A percentile compares a stretch with the other conserved stretches of the same genome.
Conservation (phyloP, 768 basidiomycete genomes). For the Clitopilus hobsonii region DNA sequence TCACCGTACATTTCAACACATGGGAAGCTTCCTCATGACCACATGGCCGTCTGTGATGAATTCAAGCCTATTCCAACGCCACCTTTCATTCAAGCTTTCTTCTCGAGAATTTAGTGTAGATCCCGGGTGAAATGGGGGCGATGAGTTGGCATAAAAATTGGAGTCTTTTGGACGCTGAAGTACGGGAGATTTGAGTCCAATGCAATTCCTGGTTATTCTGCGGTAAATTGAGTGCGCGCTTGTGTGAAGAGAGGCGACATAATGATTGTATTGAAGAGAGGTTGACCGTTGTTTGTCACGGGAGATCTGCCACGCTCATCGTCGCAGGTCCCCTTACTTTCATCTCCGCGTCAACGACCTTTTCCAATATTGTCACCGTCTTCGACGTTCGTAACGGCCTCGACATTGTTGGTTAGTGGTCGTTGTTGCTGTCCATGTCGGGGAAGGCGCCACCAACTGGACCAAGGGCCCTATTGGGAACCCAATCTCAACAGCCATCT, state of each 20-base stretch:
- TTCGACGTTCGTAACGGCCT: not conserved
- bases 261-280: not conserved
- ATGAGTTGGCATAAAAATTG: not conserved
- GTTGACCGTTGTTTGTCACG: constrained; percentile 1
- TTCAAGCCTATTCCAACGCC: not conserved
- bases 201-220: too few species aligned
- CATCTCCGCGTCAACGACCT: not conserved
- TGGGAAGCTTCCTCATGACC: not conserved
- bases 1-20: too few species aligned
- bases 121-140: not conserved
- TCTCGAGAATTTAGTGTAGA: not conserved
- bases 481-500: constrained; percentile 26
- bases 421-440: constrained; percentile 43
- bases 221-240: too few species aligned
- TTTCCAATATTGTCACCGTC: constrained; percentile 9
- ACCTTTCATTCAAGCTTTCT: not conserved
- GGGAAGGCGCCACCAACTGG: constrained; percentile 75
- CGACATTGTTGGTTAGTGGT: not conserved
- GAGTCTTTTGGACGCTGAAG: too few species aligned
- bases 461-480: constrained; percentile 60
- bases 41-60: not conserved
- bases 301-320: constrained; percentile 1
- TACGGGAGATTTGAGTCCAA: too few species aligned
- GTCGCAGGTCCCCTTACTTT: not conserved
- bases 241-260: not conserved